Conservation (phyloP, 129 eudicot species). For the Apium graveolens region DNA sequence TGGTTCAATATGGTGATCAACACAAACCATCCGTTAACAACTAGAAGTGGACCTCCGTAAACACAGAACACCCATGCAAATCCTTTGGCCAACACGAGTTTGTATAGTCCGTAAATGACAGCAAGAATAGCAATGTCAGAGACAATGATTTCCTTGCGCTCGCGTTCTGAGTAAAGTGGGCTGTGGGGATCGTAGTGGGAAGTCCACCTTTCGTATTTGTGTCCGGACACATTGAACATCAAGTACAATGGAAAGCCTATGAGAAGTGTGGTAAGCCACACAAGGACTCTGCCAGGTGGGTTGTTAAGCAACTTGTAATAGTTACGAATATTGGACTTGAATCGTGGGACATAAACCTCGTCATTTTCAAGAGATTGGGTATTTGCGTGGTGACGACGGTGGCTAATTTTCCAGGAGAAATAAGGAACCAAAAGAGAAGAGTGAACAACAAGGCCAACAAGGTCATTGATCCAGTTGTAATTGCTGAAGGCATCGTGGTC, state of each 20-base stretch:
- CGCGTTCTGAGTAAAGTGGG: conserved; percentile 32
- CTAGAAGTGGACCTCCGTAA: conserved; percentile 28
- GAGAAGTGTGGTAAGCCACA: conserved; percentile 20
- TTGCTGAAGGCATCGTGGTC: conserved; percentile 31
- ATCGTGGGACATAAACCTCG: conserved; percentile 27
- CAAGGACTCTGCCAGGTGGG: conserved; percentile 34
- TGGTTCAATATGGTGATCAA: conserved; percentile 36
- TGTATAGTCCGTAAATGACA: conserved; percentile 21
- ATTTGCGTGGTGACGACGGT: conserved; percentile 31
- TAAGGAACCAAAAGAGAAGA: conserved; percentile 26
- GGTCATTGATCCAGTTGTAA: conserved; percentile 25
- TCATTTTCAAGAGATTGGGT: conserved; percentile 33
- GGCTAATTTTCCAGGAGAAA: conserved; percentile 33
- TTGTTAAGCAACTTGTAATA: conserved; percentile 26
- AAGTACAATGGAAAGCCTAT: conserved; percentile 28
- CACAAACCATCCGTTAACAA: conserved; percentile 24
- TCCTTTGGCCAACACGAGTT: conserved; percentile 27
- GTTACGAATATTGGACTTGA: conserved; percentile 20
- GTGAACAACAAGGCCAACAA: conserved; percentile 26
- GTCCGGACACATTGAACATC: conserved; percentile 29
- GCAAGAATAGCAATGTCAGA: conserved; percentile 34
- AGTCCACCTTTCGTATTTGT: conserved; percentile 35
- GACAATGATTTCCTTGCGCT: conserved; percentile 26
- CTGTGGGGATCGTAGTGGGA: conserved; percentile 34
- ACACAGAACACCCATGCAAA: conserved; percentile 25